Evolutionary conservation across 2,329 filamentous ascomycete species (phyloP), one percentile per base, ranked within the genome.

Genomic region (Epichloe typhina): DNA sequence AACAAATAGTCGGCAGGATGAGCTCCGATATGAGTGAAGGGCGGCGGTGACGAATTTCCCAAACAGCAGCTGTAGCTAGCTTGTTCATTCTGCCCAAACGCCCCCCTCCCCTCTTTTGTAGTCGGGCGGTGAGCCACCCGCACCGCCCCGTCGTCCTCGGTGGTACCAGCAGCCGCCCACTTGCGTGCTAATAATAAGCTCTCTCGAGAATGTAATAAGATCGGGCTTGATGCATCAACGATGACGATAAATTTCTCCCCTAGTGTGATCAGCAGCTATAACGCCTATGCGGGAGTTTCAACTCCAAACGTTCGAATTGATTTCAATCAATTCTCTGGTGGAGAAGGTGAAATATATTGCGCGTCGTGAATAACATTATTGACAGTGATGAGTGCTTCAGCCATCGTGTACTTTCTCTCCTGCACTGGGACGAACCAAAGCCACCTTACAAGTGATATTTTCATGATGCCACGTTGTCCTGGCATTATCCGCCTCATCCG

Each of bases 91-190:
- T 49, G 48, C 50, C 48, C 1, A 3, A 38, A 26, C 5, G 3
- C 12, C 11, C 37, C 17, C 21, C 17, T 23, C 41, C 47, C n/a
- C 17, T 46, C 35, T 15, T 44, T 37, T 2, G 23, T 13, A 4
- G 12, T 38, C 26, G 49, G 52, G 52, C 52, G 52, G 52, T 53
- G 52, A 53, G 44, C 35, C 9, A 31, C 35, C 41, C 39, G 42
- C 40, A 4, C 12, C 15, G 36, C 13, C 36, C 26, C 26, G 26
- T 31, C 26, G 26, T 31, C 26, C 8, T 26, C 9, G 26, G 26
- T 31, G 26, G 26, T 9, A 31, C 26, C 26, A 31, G 26, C 26
- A 8, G 26, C 8, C 26, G 26, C 26, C 8, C 26, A 31, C 8
- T 8, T 31, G 26, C 9, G 8, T 31, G 26, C 26, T 31, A 9